Conservation (phyloP, 345 rosid genomes). For the Boechera stricta region DNA sequence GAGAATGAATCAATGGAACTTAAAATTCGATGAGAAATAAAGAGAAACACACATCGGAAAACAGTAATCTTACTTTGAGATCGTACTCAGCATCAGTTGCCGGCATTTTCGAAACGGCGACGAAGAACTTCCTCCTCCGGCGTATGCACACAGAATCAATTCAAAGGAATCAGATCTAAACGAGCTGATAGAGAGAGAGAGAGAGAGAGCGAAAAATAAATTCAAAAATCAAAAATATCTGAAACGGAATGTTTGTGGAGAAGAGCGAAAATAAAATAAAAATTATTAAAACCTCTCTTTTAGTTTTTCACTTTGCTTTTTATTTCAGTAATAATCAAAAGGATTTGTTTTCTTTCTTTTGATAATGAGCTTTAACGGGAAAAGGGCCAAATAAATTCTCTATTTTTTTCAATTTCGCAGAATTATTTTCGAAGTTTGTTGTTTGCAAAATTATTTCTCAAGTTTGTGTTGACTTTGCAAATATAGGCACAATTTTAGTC, state of each 20-base stretch:
- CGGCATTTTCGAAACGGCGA: constrained; percentile 51
- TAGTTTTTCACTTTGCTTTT: constrained; percentile 31
- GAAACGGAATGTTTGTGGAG: constrained; percentile 48
- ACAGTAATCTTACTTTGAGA: constrained; percentile 53
- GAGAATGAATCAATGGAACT: neutral
- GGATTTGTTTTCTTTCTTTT: neutral
- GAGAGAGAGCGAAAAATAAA: constrained; percentile 3
- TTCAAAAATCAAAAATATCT: constrained; percentile 43
- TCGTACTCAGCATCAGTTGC: constrained; percentile 65
- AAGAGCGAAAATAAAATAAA: constrained; percentile 29
- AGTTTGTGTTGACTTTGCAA: too few species aligned
- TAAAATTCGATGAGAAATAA: constrained; percentile 4
- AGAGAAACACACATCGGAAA: neutral
- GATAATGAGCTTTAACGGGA: neutral
- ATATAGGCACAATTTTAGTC: too few species aligned
- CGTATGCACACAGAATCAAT: neutral
- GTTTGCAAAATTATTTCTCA: too few species aligned
- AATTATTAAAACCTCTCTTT: constrained; percentile 19
- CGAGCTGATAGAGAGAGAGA: constrained; percentile 21
- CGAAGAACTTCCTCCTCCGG: constrained; percentile 18
- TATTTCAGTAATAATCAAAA: constrained; percentile 39
- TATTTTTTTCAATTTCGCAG: too few species aligned
- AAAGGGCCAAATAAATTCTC: too few species aligned
- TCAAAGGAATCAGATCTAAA: constrained; percentile 35
- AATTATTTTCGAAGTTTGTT: too few species aligned